These are phyloP conservation scores for Suillus variegatus DNA, from an alignment of 768 basidiomycete species.

Conservation along the genomic window DNA sequence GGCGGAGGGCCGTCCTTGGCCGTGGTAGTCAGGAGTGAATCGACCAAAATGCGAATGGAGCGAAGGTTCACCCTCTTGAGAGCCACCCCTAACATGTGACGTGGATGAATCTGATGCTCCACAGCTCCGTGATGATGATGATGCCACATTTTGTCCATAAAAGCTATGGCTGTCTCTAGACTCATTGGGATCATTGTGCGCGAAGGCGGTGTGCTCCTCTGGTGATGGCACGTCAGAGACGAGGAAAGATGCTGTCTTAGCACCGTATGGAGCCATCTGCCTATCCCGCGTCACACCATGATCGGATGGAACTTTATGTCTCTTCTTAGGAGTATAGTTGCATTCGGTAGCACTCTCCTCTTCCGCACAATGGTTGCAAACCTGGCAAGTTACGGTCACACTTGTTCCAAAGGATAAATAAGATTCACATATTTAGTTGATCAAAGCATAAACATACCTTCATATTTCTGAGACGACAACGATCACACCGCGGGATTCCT, in stretches of 20 bases:
- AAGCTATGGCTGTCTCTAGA: slow-evolving; percentile 40
- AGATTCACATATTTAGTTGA: neutral
- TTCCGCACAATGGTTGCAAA: slow-evolving; percentile 64
- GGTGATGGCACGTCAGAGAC: slow-evolving; percentile 41
- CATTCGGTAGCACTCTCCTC: slow-evolving; percentile 55
- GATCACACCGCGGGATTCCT: slow-evolving; percentile 73
- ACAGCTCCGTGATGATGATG: slow-evolving; percentile 32
- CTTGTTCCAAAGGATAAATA: slow-evolving; percentile 33
- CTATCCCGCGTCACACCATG: slow-evolving; percentile 38
- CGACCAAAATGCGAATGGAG: slow-evolving; percentile 14
- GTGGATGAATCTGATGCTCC: slow-evolving; percentile 27
- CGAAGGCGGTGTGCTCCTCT: slow-evolving; percentile 27
- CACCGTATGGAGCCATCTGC: slow-evolving; percentile 40
- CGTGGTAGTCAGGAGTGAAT: slow-evolving; percentile 26
- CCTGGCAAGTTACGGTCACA: slow-evolving; percentile 72
- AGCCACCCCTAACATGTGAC: slow-evolving; percentile 15
- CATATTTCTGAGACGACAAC: slow-evolving; percentile 64
- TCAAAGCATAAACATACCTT: slow-evolving; percentile 45
- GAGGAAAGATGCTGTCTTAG: slow-evolving; percentile 51
- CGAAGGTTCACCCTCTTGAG: slow-evolving; percentile 20
- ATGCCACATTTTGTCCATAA: slow-evolving; percentile 49
- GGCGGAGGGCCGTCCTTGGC: slow-evolving; percentile 17
- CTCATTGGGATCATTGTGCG: slow-evolving; percentile 23
- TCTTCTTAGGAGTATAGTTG: slow-evolving; percentile 74
- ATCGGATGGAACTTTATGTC: slow-evolving; percentile 54